These are phyloP conservation scores for Phytophthora constricta DNA, from an alignment of 352 stramenopile genomes.

Conservation along the genomic window DNA sequence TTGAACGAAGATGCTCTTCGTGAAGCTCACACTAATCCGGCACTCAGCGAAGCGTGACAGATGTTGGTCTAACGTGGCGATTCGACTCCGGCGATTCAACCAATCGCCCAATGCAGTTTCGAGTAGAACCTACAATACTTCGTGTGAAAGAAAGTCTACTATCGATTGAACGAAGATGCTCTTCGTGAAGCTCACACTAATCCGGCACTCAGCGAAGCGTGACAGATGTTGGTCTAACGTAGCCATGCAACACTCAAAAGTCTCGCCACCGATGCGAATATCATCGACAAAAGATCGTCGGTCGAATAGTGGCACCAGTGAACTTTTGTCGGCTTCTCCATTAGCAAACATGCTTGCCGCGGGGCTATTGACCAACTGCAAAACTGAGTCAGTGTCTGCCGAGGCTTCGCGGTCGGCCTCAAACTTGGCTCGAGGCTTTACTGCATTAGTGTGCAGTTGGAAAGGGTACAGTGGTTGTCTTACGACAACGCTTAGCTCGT, in stretches of 20 bases:
- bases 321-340: not conserved
- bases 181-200: slow-evolving; percentile 24
- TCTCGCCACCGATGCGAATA: not conserved
- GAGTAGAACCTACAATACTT: too few species aligned
- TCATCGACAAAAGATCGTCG: not conserved
- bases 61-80: not conserved
- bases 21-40: slow-evolving; percentile 19
- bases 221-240: slow-evolving; percentile 3
- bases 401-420: not conserved
- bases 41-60: slow-evolving; percentile 13
- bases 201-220: slow-evolving; percentile 10
- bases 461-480: too few species aligned
- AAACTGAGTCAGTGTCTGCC: not conserved
- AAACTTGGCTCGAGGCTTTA: not conserved
- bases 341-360: not conserved
- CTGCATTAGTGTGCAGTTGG: not conserved
- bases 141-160: slow-evolving; percentile 17
- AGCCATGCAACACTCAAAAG: not conserved
- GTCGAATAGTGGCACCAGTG: not conserved
- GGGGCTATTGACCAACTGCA: not conserved
- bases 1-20: slow-evolving; percentile 23
- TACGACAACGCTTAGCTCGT: not conserved
- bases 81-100: too few species aligned
- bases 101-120: too few species aligned
- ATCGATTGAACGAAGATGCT: slow-evolving; percentile 14